These are phyloP conservation scores for Nannizzia gypsea DNA, from an alignment of 2,329 filamentous ascomycete species.

Conservation along the genomic window DNA sequence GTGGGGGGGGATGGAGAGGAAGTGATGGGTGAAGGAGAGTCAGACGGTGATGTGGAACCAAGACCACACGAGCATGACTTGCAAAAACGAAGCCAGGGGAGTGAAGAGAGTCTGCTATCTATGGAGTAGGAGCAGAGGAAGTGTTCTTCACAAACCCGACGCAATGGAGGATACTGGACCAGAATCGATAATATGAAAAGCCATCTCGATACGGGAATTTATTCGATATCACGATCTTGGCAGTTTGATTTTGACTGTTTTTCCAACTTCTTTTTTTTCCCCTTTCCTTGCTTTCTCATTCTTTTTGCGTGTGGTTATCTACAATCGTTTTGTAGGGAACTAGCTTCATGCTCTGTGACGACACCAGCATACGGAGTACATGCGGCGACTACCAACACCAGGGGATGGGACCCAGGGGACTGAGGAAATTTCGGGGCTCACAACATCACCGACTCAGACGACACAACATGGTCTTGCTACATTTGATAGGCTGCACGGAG, in stretches of 20 bases:
- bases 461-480: not conserved
- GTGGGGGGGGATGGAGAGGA: not conserved
- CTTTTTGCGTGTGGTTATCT: not conserved
- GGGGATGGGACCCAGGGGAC: not conserved
- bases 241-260: not conserved
- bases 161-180: not conserved
- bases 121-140: not conserved
- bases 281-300: too few species aligned
- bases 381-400: not conserved
- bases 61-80: conserved; percentile 2
- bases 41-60: not conserved
- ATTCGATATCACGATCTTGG: not conserved
- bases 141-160: not conserved
- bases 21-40: not conserved
- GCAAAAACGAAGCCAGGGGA: not conserved
- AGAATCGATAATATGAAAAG: not conserved
- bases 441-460: not conserved
- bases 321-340: not conserved
- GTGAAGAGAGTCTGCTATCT: too few species aligned
- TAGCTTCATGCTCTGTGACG: not conserved
- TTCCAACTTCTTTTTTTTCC: too few species aligned
- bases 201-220: not conserved
- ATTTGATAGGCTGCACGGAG: not conserved
- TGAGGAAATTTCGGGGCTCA: not conserved
- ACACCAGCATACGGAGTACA: not conserved